A percentile compares a stretch with the other conserved stretches of the same genome.
Conservation (phyloP, 371 early-diverging fungal genomes). For the Circinella minor region DNA sequence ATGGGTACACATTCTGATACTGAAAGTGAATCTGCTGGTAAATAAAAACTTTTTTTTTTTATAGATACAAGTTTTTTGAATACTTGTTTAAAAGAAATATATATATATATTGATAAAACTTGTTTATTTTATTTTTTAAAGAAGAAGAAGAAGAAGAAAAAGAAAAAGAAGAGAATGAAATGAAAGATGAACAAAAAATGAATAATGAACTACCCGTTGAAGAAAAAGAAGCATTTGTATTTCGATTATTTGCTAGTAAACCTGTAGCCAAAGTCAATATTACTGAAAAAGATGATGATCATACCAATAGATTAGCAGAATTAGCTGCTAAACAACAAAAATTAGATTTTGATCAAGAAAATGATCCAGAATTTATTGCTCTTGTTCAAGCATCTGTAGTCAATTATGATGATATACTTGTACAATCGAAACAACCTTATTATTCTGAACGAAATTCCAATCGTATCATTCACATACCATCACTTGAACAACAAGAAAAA, state of each 20-base stretch:
- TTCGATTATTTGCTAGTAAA: slow-evolving; percentile 42
- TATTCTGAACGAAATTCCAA: slow-evolving; percentile 26
- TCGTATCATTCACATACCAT: slow-evolving; percentile 30
- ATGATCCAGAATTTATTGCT: slow-evolving; percentile 38
- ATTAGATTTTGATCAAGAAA: slow-evolving; percentile 43
- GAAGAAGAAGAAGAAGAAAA: slow-evolving; percentile 10
- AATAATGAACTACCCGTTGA: slow-evolving; percentile 12
- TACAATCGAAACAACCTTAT: slow-evolving; percentile 39
- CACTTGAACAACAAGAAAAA: slow-evolving; percentile 13
- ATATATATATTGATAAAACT: slow-evolving; percentile 9
- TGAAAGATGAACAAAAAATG: slow-evolving; percentile 3
- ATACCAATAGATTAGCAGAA: slow-evolving; percentile 26
- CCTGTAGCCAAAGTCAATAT: slow-evolving; percentile 41
- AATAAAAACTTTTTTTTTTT: too few relatives aligned
- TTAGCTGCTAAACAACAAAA: slow-evolving; percentile 28
- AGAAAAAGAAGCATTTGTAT: slow-evolving; percentile 39
- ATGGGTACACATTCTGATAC: slow-evolving; percentile 1
- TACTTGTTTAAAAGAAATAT: background rate
- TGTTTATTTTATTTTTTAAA: background rate
- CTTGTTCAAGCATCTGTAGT: slow-evolving; percentile 29
- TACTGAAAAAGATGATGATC: slow-evolving; percentile 30
- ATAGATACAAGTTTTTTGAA: too few relatives aligned
- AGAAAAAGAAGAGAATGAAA: slow-evolving; percentile 3
- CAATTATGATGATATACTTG: slow-evolving; percentile 34
- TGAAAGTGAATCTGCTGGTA: slow-evolving; percentile 4